Evolutionary conservation across 345 rosid species (phyloP).

Genomic region (Iberis pinnata): DNA sequence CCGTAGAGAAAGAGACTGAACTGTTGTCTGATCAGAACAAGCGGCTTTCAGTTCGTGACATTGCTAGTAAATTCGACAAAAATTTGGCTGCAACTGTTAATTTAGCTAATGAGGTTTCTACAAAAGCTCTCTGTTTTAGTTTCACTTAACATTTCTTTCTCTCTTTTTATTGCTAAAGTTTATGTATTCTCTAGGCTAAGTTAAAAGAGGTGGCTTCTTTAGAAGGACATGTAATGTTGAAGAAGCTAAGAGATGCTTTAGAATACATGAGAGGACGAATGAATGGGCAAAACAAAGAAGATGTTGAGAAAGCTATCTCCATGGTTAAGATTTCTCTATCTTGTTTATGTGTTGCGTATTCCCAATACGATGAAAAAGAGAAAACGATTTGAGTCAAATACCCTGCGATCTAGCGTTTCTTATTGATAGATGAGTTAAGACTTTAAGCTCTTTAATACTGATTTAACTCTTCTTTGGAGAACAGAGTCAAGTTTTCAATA

Average conservation of each 20-base stretch:
- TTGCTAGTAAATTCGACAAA: constrained; percentile 95
- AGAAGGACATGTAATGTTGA: constrained; percentile 96
- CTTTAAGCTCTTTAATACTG: no score
- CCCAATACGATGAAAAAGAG: no score
- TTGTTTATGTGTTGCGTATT: no score
- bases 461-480: no score
- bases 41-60: constrained; percentile 95
- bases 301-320: constrained; percentile 89
- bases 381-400: no score
- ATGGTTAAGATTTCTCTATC: constrained; percentile 55
- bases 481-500: no score
- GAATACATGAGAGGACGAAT: constrained; percentile 87
- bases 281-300: constrained; percentile 81
- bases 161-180: neutral
- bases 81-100: constrained; percentile 75
- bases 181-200: constrained; percentile 47
- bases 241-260: constrained; percentile 97
- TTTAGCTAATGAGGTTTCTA: constrained; percentile 72
- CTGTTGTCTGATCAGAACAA: constrained; percentile 80
- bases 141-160: neutral
- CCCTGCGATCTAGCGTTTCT: no score
- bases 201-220: constrained; percentile 86
- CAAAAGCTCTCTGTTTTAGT: neutral
- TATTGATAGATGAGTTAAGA: no score
- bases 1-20: constrained; percentile 63